Conservation (phyloP, 345 rosid species). For the Eucalyptus urophylla region DNA sequence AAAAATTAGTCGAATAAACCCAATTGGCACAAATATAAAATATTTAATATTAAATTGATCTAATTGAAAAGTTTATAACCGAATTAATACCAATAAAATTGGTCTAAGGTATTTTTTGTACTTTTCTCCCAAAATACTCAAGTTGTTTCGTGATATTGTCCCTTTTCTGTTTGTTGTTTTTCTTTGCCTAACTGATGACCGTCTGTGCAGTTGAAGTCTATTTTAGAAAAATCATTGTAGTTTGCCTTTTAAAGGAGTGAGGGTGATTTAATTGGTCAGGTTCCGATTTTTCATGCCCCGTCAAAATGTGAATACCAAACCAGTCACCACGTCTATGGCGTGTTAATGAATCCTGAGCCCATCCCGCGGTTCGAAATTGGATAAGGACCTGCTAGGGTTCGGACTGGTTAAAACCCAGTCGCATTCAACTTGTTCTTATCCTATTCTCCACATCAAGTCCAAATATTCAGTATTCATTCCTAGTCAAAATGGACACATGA, state of each 20-base stretch:
- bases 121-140: accelerated
- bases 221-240: background rate
- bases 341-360: background rate
- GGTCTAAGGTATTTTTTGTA: background rate
- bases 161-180: background rate
- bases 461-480: background rate
- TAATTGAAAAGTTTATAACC: accelerated
- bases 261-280: background rate
- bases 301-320: background rate
- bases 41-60: accelerated
- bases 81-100: accelerated
- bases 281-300: background rate
- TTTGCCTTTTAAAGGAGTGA: background rate
- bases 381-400: background rate
- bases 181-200: background rate
- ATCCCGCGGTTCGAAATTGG: background rate
- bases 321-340: background rate
- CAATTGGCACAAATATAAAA: no score
- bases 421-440: background rate
- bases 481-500: background rate
- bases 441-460: background rate
- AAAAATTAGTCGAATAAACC: accelerated
- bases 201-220: background rate
- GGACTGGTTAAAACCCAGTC: background rate
- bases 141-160: no score